Evolutionary conservation across 345 rosid species (phyloP), one percentile per base, ranked within the genome.

Genomic region (Eucalyptus pumila): DNA sequence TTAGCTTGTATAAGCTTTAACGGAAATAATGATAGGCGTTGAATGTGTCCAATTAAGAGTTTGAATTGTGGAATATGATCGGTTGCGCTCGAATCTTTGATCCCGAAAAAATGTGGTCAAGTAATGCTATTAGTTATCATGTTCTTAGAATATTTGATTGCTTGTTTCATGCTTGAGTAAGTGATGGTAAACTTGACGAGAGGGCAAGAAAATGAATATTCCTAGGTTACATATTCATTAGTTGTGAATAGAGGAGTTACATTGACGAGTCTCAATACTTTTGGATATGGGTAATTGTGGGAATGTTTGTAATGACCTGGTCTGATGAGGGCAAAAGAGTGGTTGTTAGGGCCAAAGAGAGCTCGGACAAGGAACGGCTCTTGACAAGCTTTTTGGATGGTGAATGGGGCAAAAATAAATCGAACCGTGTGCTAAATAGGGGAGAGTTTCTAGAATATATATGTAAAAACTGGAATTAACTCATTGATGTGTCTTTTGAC

Each of bases 381-480:
- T 52, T 52, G 11, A 52, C 11, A 52, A 1, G 10, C 58, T 52
- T 52, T 2, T 52, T 21, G 58, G 58, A 52, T 21, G 26, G 58
- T 52, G 11, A 52, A 21, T 0, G 26, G 5, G 58, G 58, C 26
- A 52, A 52, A 1, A 52, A 52, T 52, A 26, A 1, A 52, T 11
- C 0, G 0, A 21, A 52, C 11, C 21, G 4, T 19, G 58, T 21
- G 9, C 0, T 52, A 0, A 8, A 52, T 52, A 52, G 5, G 2
- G 26, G 10, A 21, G 24, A 52, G 11, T 0, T 52, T 52, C 5
- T 52, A 52, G 5, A 52, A 52, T 52, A 19, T 3, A 52, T 52
- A 8, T 52, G 58, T 52, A 52, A 52, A 52, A 52, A 52, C 5
- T 52, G 1, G 24, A 52, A 52, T 21, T 52, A 52, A 52, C 26